phyloP scores from a whole-genome alignment of 2,329 filamentous ascomycete genomes.

The Alternaria sp. region DNA sequence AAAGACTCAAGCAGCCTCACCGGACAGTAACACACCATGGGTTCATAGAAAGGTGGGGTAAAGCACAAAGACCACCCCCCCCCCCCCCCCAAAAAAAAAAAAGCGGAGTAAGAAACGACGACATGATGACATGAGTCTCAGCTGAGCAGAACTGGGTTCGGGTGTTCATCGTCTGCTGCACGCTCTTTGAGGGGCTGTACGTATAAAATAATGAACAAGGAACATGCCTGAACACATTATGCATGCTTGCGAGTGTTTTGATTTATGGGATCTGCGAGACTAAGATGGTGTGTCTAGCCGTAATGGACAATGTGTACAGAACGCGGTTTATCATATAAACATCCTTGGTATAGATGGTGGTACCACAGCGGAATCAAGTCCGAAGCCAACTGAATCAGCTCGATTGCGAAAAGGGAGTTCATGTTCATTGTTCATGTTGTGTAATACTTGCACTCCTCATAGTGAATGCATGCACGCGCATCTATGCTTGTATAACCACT shows the following conservation, averaged over 20 bases:
- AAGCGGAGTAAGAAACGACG: slow-evolving; percentile 7
- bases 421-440: slow-evolving; percentile 13
- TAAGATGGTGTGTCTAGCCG: slow-evolving; percentile 33
- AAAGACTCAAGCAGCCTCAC: slow-evolving; percentile 26
- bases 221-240: slow-evolving; percentile 2
- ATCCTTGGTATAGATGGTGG: slow-evolving; percentile 4
- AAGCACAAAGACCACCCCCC: not conserved
- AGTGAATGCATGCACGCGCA: slow-evolving; percentile 11
- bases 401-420: not conserved
- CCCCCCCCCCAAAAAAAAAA: not conserved
- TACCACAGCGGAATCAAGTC: slow-evolving; percentile 5
- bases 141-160: slow-evolving; percentile 15
- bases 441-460: slow-evolving; percentile 10
- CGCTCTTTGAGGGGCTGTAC: not conserved
- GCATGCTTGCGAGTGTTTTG: not conserved
- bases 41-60: slow-evolving; percentile 37
- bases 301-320: slow-evolving; percentile 23
- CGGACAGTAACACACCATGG: slow-evolving; percentile 24
- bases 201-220: not conserved
- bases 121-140: slow-evolving; percentile 30
- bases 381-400: slow-evolving; percentile 2
- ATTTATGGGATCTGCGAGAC: slow-evolving; percentile 1
- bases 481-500: slow-evolving; percentile 1
- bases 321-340: slow-evolving; percentile 21
- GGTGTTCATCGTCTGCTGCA: not conserved